Percentiles rank a stretch among this genome's conserved stretches.
phyloP scores from a whole-genome alignment of 306 rosid genomes.

The Arachis stenosperma region DNA sequence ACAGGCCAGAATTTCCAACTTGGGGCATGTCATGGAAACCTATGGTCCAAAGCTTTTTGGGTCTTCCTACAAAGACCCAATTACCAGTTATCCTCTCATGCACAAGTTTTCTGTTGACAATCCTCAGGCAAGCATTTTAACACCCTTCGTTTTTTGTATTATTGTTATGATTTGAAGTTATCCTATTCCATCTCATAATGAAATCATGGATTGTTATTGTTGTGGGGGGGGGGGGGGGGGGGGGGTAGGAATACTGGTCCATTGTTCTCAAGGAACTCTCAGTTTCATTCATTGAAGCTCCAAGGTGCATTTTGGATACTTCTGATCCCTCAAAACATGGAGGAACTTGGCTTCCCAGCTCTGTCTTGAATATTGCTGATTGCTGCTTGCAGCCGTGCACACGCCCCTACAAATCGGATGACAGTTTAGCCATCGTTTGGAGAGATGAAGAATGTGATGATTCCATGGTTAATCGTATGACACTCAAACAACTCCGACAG shows the following conservation, averaged over 20 bases:
- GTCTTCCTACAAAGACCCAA: conserved; percentile 71
- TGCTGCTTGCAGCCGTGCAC: conserved; percentile 68
- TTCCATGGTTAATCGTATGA: conserved; percentile 55
- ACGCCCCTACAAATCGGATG: conserved; percentile 61
- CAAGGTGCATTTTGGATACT: conserved; percentile 64
- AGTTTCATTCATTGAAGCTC: conserved; percentile 59
- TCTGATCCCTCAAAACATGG: conserved; percentile 55
- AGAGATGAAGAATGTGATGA: conserved; percentile 74
- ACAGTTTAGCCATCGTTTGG: conserved; percentile 72
- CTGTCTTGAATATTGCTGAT: conserved; percentile 78
- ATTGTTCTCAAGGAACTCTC: conserved; percentile 73
- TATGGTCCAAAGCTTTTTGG: conserved; percentile 68
- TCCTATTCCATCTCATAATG: neutral
- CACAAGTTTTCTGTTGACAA: conserved; percentile 63
- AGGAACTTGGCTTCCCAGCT: conserved; percentile 78
- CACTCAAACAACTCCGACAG: conserved; percentile 74
- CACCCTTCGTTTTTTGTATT: neutral
- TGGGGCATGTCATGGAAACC: conserved; percentile 74
- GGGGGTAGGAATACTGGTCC: conserved; percentile 76
- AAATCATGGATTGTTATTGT: neutral
- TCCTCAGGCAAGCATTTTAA: conserved; percentile 50
- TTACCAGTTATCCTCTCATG: conserved; percentile 66
- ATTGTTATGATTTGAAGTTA: neutral
- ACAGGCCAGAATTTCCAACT: conserved; percentile 56
- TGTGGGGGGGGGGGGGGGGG: conserved; percentile 27